Conservation (phyloP, 1,284 basidiomycete genomes). For the Sporisorium sorghi region DNA sequence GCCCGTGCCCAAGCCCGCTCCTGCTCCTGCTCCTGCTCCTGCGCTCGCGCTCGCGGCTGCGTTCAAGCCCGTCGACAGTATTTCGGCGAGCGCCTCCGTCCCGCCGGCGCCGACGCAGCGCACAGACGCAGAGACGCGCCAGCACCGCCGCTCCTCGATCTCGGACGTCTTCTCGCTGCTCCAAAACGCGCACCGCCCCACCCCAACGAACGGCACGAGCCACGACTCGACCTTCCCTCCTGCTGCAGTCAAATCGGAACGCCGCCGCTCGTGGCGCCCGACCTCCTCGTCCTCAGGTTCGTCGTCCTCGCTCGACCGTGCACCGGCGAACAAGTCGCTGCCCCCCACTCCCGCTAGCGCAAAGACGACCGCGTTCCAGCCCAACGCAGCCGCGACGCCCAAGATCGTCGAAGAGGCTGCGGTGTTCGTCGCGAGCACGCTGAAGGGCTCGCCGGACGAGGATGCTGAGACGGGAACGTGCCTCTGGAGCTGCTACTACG, state of each 20-base stretch:
- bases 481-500: slow-evolving; percentile 46
- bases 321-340: slow-evolving; percentile 4
- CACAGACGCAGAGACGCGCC: slow-evolving; percentile 9
- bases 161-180: slow-evolving; percentile 36
- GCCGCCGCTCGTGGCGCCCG: slow-evolving; percentile 34
- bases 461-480: slow-evolving; percentile 9
- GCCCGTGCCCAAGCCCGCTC: background rate
- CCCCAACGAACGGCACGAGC: background rate
- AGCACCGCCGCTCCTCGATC: slow-evolving; percentile 23
- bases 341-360: slow-evolving; percentile 12
- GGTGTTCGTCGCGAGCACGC: background rate
- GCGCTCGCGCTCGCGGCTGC: no score
- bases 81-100: no score
- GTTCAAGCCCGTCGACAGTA: background rate
- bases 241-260: slow-evolving; percentile 10
- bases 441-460: background rate
- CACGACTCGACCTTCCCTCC: slow-evolving; percentile 1
- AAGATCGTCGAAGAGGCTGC: slow-evolving; percentile 38
- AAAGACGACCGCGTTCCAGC: slow-evolving; percentile 16
- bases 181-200: slow-evolving; percentile 10
- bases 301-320: background rate
- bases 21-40: background rate
- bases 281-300: slow-evolving; percentile 10
- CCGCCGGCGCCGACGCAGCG: background rate
- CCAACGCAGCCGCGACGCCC: slow-evolving; percentile 22